phyloP scores from a whole-genome alignment of 2,329 filamentous ascomycete species.

The Pseudogymnoascus sp. region DNA sequence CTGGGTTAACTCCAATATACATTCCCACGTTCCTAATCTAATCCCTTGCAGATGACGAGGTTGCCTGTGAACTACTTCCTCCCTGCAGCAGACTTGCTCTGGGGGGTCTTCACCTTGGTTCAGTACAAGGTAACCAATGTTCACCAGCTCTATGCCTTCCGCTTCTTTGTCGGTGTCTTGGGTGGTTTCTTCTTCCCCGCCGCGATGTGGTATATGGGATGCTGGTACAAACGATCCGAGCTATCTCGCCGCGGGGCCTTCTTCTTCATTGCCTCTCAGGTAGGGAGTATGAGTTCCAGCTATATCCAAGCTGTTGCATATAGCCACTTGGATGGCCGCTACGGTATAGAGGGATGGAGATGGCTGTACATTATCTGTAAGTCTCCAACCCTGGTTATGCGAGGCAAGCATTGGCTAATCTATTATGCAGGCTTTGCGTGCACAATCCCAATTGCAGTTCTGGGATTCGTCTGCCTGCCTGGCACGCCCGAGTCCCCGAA shows the following conservation, averaged over 20 bases:
- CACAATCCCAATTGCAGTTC: constrained; percentile 21
- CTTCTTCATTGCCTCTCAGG: constrained; percentile 11
- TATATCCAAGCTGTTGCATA: constrained; percentile 39
- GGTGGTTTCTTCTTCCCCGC: constrained; percentile 30
- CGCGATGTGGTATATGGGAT: constrained; percentile 19
- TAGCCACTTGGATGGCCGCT: constrained; percentile 41
- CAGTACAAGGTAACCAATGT: constrained; percentile 26
- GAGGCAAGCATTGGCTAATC: neutral
- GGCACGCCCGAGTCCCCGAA: constrained; percentile 13
- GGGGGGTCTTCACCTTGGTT: constrained; percentile 7
- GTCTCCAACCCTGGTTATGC: neutral
- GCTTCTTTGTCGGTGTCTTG: constrained; percentile 32
- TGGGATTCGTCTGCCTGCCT: constrained; percentile 19
- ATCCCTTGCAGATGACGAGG: constrained; percentile 8
- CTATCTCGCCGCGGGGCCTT: constrained; percentile 6
- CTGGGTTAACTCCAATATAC: neutral
- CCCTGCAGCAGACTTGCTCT: constrained; percentile 10
- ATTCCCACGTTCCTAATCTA: neutral
- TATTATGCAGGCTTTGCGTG: constrained; percentile 22
- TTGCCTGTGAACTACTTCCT: constrained; percentile 11
- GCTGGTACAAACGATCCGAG: constrained; percentile 11
- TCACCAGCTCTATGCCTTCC: constrained; percentile 27
- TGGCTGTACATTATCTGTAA: constrained; percentile 39
- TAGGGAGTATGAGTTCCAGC: constrained; percentile 9
- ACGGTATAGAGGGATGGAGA: constrained; percentile 47